These are phyloP conservation scores for Colletotrichum plurivorum DNA, from an alignment of 2,329 filamentous ascomycete species.

Conservation along the genomic window DNA sequence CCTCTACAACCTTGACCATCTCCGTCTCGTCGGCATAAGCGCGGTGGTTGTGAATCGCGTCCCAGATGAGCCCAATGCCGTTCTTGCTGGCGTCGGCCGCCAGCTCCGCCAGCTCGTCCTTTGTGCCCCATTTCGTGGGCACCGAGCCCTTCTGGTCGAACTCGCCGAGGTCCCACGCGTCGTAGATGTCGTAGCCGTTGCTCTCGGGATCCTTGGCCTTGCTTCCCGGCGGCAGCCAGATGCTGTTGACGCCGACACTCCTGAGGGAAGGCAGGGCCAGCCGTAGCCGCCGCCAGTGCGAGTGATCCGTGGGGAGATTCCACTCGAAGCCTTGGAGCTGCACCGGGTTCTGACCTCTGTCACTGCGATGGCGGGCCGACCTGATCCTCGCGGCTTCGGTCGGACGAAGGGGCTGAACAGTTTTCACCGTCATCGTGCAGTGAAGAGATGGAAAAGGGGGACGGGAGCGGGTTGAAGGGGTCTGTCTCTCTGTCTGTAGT, in stretches of 20 bases:
- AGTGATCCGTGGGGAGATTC: slow-evolving; percentile 34
- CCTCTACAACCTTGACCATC: slow-evolving; percentile 35
- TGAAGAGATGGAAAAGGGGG: background rate
- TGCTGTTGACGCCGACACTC: slow-evolving; percentile 24
- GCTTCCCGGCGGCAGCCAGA: slow-evolving; percentile 37
- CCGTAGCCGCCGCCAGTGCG: slow-evolving; percentile 26
- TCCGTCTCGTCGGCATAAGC: slow-evolving; percentile 36
- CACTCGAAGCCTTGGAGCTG: slow-evolving; percentile 36
- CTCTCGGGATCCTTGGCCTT: slow-evolving; percentile 37
- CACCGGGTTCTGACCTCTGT: slow-evolving; percentile 29
- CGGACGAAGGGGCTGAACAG: slow-evolving; percentile 6
- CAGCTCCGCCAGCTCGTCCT: slow-evolving; percentile 20
- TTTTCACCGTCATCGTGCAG: slow-evolving; percentile 25
- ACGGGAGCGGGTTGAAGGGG: background rate
- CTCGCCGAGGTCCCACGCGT: slow-evolving; percentile 37
- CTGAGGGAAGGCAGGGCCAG: slow-evolving; percentile 18
- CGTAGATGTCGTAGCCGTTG: slow-evolving; percentile 39
- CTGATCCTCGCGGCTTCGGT: slow-evolving; percentile 15
- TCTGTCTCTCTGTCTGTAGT: background rate
- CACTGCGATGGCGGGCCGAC: slow-evolving; percentile 19
- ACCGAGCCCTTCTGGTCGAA: slow-evolving; percentile 38
- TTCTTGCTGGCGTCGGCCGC: slow-evolving; percentile 29
- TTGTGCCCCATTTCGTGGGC: slow-evolving; percentile 38
- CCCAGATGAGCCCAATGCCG: slow-evolving; percentile 31
- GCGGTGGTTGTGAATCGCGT: slow-evolving; percentile 38